Evolutionary conservation across 1,284 basidiomycete genomes (phyloP), one percentile per base, ranked within the genome.

Genomic region (Malassezia furfur): DNA sequence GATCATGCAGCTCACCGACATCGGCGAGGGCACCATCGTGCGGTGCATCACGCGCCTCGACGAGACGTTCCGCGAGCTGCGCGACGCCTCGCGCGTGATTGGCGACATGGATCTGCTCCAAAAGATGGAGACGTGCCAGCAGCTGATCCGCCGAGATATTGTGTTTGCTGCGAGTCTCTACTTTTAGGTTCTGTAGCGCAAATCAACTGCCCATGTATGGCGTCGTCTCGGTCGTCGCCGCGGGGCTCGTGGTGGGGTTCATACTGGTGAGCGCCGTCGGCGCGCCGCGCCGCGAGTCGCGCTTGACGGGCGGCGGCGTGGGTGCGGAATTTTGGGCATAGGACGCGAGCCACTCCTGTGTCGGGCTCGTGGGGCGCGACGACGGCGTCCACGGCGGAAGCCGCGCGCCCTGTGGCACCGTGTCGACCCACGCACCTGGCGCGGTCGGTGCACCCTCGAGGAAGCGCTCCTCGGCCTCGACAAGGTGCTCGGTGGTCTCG

Each of bases 121-220:
- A 74, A 98, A 98, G 78, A 96, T 98, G 89, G 93, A 96, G 72
- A 87, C 87, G 65, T 86, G 88, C 1, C 91, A 96, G 73, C 82
- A 84, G 19, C 85, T 87, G 72, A 96, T 98, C 48, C 51, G 35
- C 12, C 63, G 72, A 10, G 72, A 74, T 48, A 70, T 74, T 45
- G 65, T 74, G 11, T 71, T 71, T 52, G 70, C 70, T 2, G 70
- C 63, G 10, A 70, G 67, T 55, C 52, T 69, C 60, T 67, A 69
- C 60, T 67, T 73, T 34, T 71, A 56, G 49, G 15, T 10, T 5
- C 21, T n/a, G 37, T 28, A 28, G 25, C 25, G 7, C 7, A 7
- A 3, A 28, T 28, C 25, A 28, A 28, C 25, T 28, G 25, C 25
- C 25, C 25, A 7, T 28, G 25, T 28, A 28, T 7, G 25, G 25